These are phyloP conservation scores for Plasmodium relictum DNA, from an alignment of 169 alveolate genomes.

Conservation along the genomic window DNA sequence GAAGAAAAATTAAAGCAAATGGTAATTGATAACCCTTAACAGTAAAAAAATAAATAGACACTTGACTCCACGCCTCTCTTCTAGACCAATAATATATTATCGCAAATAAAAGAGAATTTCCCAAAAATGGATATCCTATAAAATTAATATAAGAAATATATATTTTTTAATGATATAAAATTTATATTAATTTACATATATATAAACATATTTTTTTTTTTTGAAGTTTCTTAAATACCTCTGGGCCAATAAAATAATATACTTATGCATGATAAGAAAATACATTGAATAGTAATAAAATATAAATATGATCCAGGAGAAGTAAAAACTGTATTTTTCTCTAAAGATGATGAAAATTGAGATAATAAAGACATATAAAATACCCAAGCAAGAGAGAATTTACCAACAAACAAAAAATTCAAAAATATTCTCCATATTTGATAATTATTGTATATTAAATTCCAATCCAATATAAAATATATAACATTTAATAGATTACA, in stretches of 20 bases:
- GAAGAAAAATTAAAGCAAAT: constrained; percentile 88
- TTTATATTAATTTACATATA: not conserved
- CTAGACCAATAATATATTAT: constrained; percentile 92
- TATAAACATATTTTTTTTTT: not conserved
- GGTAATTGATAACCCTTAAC: constrained; percentile 92
- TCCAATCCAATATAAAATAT: constrained; percentile 88
- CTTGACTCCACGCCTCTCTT: constrained; percentile 89
- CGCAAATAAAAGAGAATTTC: constrained; percentile 86
- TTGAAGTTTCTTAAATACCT: constrained; percentile 76
- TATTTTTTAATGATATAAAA: not conserved
- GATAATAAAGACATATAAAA: constrained; percentile 87
- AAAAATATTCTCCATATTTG: constrained; percentile 90
- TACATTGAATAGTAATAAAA: constrained; percentile 85
- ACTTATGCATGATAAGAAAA: constrained; percentile 80
- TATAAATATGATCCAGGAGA: constrained; percentile 88
- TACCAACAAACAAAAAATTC: constrained; percentile 89
- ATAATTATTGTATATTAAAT: constrained; percentile 78
- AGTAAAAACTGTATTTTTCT: constrained; percentile 84
- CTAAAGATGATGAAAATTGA: constrained; percentile 87
- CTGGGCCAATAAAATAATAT: constrained; percentile 87
- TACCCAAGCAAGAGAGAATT: constrained; percentile 90
- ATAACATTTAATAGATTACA: constrained; percentile 84
- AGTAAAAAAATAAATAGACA: constrained; percentile 88
- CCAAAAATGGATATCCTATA: constrained; percentile 83
- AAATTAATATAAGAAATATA: not conserved